Base-by-base conservation (phyloP, 768 basidiomycete genomes). In the Zangia roseola region DNA sequence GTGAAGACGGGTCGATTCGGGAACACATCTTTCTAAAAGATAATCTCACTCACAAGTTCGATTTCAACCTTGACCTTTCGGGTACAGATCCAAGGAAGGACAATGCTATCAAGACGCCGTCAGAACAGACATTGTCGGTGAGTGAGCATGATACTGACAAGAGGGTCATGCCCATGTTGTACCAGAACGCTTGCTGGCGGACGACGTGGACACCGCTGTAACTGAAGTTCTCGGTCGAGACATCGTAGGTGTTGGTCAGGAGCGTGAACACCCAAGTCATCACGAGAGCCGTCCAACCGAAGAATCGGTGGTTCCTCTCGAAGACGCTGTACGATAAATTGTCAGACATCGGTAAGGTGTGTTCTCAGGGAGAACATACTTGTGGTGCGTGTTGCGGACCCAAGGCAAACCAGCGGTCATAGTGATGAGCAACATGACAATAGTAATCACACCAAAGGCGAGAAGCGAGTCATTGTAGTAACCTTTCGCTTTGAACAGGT, bases 301-400 rank as follows among this genome's bases (percentile, higher is more conserved):
- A 72, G 68, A 90, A 89, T 10, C 88, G 80, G 63, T 91, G 88
- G 54, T 86, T 82, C 43, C 86, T 79, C 64, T 91, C 88, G 56
- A 91, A 91, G 17, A 88, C 78, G 61, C 86, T 89, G 49, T 9
- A 41, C 5, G 24, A 30, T 36, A 10, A 38, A 17, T 20, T 47
- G 37, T 51, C 17, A 45, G 40, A 12, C 21, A 38, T 7, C 6
- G 10, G 8, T 9, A 30, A 41, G 16, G 14, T 40, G 44, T 33
- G 17, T 16, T 33, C 14, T 33, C 3, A 41, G 37, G 26, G 7
- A 17, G 10, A 52, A 67, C 80, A 58, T 63, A 88, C 87, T 89
- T 89, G 74, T 90, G 88, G 56, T 88, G 84, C 10, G 79, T 81
- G 57, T 89, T 89, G 54, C 88, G 76, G 39, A 91, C 79, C 85